Conservation (phyloP, 2,329 filamentous ascomycete species). For the Xylariaceae sp. region DNA sequence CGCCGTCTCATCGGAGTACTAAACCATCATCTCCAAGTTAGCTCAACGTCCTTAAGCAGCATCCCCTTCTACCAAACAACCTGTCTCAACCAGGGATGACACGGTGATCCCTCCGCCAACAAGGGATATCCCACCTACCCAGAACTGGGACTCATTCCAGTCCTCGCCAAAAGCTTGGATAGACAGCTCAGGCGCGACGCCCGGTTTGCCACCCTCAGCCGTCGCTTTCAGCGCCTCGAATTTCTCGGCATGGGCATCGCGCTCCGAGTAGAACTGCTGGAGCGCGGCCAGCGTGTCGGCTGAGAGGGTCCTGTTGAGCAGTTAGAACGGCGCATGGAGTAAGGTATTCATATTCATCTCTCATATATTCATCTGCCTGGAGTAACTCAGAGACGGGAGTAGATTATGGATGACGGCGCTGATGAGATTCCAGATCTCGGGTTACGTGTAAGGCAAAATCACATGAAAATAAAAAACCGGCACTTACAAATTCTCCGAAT, state of each 20-base stretch:
- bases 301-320: constrained; percentile 65
- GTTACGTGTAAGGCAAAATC: too few species aligned
- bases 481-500: constrained; percentile 47
- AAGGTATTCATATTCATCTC: too few species aligned
- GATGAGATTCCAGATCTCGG: too few species aligned
- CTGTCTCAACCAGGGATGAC: too few species aligned
- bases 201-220: constrained; percentile 44
- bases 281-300: constrained; percentile 62
- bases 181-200: constrained; percentile 32
- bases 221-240: constrained; percentile 63
- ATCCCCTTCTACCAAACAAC: too few species aligned
- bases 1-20: constrained; percentile 72
- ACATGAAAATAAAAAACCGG: neutral
- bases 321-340: too few species aligned
- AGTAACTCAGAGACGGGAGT: too few species aligned
- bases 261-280: constrained; percentile 67
- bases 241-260: constrained; percentile 58
- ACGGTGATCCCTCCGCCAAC: neutral
- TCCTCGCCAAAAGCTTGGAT: constrained; percentile 74
- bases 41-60: neutral
- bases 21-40: neutral
- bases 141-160: constrained; percentile 82
- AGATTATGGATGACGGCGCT: too few species aligned
- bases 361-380: too few species aligned
- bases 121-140: constrained; percentile 46